Base-by-base conservation (phyloP, 2,329 filamentous ascomycete species). In the Proliferodiscus dingleyae region DNA sequence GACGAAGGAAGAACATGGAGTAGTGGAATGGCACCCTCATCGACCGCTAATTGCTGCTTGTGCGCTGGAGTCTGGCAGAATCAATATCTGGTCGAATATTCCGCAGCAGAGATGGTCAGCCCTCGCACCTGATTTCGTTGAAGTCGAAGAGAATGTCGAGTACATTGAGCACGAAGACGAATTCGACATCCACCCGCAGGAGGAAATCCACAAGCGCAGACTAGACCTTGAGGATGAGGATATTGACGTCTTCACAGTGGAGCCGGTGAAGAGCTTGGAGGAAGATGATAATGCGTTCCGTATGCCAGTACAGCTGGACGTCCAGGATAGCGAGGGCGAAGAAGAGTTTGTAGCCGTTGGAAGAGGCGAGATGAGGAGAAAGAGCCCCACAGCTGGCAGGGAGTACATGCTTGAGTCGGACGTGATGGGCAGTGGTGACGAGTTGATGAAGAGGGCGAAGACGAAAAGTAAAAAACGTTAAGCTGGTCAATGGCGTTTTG, bases 31-130 rank as follows among this genome's bases (percentile, higher is more conserved):
- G 93, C 93, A 98, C 63, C 93, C 93, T 1, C 81, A 84, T 51
- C 80, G 87, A 23, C 87, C 93, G 0, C 76, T 97, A 55, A 80
- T 98, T 26, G 90, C 88, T 3, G 93, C 90, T 13, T 95, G 90
- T 54, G 91, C 93, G 3, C 75, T 97, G 4, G 94, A 98, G 67
- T 91, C 87, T 0, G 93, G 93, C 5, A 81, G 87, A 44, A 88
- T 98, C 62, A 95, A 95, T 69, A 86, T 95, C 26, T 98, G 93
- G 93, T 91, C 89, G 4, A 93, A 96, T 45, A 83, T 91, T 32
- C 93, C 88, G 44, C 91, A 93, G 8, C 94, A 98, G 63, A 87
- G 93, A 59, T 98, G 93, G 94, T 96, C 90, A 13, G 91, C 93
- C 2, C 76, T 98, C 23, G 94, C 94, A 5, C 93, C 93, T 0